These are phyloP conservation scores for Xylariaceae sp. DNA, from an alignment of 2,329 filamentous ascomycete genomes.

Conservation along the genomic window DNA sequence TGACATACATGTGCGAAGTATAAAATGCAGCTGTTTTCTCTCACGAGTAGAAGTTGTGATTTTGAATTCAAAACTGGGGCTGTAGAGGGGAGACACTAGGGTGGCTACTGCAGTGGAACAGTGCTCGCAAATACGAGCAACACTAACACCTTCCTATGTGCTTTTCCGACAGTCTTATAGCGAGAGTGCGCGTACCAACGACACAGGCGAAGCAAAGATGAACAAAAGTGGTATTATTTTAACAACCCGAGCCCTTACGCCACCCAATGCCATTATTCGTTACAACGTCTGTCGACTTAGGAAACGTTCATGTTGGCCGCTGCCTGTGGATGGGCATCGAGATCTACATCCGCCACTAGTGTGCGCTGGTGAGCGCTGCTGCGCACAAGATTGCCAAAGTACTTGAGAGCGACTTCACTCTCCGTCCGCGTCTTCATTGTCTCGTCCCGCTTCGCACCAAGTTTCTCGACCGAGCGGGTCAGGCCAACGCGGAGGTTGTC, in stretches of 20 bases:
- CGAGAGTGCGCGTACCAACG: too few species aligned
- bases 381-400: conserved; percentile 82
- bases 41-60: too few species aligned
- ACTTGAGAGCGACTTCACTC: conserved; percentile 83
- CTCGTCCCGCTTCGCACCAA: conserved; percentile 75
- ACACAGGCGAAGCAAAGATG: neutral
- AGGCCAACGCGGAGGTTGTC: conserved; percentile 82
- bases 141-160: too few species aligned
- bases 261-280: conserved; percentile 12
- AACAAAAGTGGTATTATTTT: conserved; percentile 19
- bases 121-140: too few species aligned
- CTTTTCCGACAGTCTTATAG: too few species aligned
- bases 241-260: conserved; percentile 13
- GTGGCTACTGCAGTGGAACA: too few species aligned
- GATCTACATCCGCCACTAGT: conserved; percentile 51
- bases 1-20: too few species aligned
- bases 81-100: too few species aligned
- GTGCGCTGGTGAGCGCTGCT: conserved; percentile 54
- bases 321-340: conserved; percentile 50
- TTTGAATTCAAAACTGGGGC: too few species aligned
- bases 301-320: conserved; percentile 4
- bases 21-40: too few species aligned
- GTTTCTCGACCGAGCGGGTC: conserved; percentile 80
- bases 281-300: conserved; percentile 7
- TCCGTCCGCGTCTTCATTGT: conserved; percentile 78